phyloP scores from a whole-genome alignment of 192 early-diverging fungal species.

The Entrophospora sp. region DNA sequence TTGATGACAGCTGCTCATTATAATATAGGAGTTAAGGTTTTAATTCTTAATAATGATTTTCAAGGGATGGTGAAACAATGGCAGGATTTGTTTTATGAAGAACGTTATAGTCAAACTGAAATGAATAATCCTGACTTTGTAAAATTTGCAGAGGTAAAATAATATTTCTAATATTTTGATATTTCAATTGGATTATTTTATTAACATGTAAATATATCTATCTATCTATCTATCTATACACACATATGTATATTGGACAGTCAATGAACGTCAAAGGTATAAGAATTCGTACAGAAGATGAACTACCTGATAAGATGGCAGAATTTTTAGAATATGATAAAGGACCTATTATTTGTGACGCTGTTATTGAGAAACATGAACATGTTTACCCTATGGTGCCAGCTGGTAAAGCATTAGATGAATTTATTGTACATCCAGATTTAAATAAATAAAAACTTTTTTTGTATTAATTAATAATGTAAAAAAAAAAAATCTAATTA shows the following conservation, averaged over 20 bases:
- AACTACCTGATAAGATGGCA: conserved; percentile 76
- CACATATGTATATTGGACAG: background rate
- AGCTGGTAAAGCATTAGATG: conserved; percentile 85
- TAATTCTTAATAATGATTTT: conserved; percentile 98
- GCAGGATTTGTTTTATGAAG: conserved; percentile 96
- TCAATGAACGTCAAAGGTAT: conserved; percentile 86
- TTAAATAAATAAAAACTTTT: conserved; percentile 16
- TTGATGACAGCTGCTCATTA: conserved; percentile 95
- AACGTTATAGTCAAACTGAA: conserved; percentile 86
- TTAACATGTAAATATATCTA: background rate
- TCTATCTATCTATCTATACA: conserved; percentile 4
- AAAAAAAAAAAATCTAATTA: no score
- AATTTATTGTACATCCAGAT: conserved; percentile 64
- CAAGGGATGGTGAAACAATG: conserved; percentile 97
- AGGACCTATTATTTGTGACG: conserved; percentile 88
- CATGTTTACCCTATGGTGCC: conserved; percentile 98
- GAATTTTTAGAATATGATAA: conserved; percentile 79
- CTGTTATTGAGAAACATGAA: conserved; percentile 83
- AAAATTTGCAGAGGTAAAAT: conserved; percentile 80
- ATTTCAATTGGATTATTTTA: background rate
- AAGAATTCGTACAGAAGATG: conserved; percentile 71
- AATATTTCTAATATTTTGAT: conserved; percentile 16
- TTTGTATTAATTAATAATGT: no score
- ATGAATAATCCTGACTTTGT: conserved; percentile 99
- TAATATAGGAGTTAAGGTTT: conserved; percentile 93